Conservation (phyloP, 192 early-diverging fungal species). For the Umbelopsis isabellina region DNA sequence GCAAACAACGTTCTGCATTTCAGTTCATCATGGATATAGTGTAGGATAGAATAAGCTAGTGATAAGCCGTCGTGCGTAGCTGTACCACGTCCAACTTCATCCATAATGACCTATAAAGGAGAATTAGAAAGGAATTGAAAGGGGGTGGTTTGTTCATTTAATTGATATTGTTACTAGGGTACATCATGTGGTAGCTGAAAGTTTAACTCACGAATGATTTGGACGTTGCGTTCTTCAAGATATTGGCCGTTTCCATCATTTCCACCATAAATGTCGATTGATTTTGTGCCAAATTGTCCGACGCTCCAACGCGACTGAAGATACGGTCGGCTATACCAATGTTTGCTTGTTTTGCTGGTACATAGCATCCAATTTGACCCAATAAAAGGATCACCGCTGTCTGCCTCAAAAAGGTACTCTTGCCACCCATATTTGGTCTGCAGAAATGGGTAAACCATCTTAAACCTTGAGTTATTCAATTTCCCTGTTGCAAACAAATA, state of each 20-base stretch:
- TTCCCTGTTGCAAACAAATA: no score
- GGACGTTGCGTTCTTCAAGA: constrained; percentile 72
- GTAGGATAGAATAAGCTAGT: constrained; percentile 71
- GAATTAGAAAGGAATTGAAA: background rate
- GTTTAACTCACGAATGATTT: constrained; percentile 52
- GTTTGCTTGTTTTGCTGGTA: constrained; percentile 80
- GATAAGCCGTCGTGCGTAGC: constrained; percentile 69
- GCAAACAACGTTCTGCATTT: constrained; percentile 73
- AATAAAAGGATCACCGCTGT: constrained; percentile 77
- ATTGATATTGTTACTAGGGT: background rate
- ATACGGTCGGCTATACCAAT: constrained; percentile 64
- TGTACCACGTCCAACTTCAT: constrained; percentile 86
- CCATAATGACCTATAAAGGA: constrained; percentile 67
- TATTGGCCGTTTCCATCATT: constrained; percentile 84
- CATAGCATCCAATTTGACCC: constrained; percentile 85
- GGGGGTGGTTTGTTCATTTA: background rate
- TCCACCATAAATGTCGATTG: constrained; percentile 76
- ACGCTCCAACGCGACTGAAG: constrained; percentile 31
- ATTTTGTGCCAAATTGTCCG: constrained; percentile 32
- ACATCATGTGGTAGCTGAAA: background rate
- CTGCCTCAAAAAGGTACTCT: constrained; percentile 87
- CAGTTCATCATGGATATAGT: constrained; percentile 57
- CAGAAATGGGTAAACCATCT: background rate
- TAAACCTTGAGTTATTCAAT: background rate
- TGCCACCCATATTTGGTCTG: constrained; percentile 88